phyloP scores from a whole-genome alignment of 805 yeast genomes.

The Metschnikowia borealis region DNA sequence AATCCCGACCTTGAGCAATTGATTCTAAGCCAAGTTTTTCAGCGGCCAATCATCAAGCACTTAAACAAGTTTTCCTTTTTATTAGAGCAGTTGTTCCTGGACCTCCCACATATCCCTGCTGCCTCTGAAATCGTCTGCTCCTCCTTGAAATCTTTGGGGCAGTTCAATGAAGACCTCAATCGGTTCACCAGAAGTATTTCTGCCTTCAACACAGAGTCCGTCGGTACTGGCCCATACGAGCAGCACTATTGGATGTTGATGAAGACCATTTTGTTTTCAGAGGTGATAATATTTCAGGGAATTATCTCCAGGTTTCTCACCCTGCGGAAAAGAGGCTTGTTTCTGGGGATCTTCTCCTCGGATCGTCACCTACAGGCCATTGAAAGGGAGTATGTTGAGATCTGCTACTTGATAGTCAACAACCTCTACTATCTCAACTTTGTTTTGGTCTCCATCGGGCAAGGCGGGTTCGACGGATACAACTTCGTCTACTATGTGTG shows the following conservation, averaged over 20 bases:
- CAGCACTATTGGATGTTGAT: slow-evolving; percentile 35
- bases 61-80: slow-evolving; percentile 47
- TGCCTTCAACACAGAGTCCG: slow-evolving; percentile 9
- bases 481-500: slow-evolving; percentile 54
- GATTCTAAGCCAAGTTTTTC: slow-evolving; percentile 15
- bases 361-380: slow-evolving; percentile 8
- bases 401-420: slow-evolving; percentile 32
- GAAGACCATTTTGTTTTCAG: slow-evolving; percentile 44
- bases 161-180: slow-evolving; percentile 26
- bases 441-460: slow-evolving; percentile 51
- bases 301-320: slow-evolving; percentile 36
- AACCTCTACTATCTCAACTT: slow-evolving; percentile 44
- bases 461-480: slow-evolving; percentile 62
- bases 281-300: slow-evolving; percentile 50
- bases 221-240: slow-evolving; percentile 13
- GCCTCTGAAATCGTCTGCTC: slow-evolving; percentile 20
- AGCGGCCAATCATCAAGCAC: slow-evolving; percentile 45
- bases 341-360: slow-evolving; percentile 19
- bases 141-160: slow-evolving; percentile 21
- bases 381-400: slow-evolving; percentile 26
- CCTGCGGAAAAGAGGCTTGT: slow-evolving; percentile 13
- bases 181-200: slow-evolving; percentile 13
- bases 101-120: slow-evolving; percentile 11
- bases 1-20: slow-evolving; percentile 12
- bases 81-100: slow-evolving; percentile 33